phyloP scores from a whole-genome alignment of 176 grass and related monocot genomes.

The Phragmites australis region DNA sequence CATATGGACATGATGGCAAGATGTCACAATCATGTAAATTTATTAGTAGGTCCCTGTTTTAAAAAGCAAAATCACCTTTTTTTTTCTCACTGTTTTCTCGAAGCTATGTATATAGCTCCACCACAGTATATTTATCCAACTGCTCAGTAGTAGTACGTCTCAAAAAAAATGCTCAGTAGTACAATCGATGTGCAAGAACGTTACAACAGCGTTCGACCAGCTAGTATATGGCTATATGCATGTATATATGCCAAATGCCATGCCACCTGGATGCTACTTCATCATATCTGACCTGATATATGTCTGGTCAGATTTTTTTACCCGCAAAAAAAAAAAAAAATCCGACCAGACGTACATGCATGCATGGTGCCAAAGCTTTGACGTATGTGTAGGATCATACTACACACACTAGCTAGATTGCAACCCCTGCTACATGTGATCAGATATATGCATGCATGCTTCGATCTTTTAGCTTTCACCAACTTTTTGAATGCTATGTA shows the following conservation, averaged over 20 bases:
- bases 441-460: neutral
- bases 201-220: neutral
- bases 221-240: neutral
- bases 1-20: neutral
- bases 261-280: neutral
- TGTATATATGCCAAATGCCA: neutral
- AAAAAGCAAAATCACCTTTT: neutral
- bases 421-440: neutral
- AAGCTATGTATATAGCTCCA: neutral
- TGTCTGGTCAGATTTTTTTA: neutral
- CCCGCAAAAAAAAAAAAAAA: too few relatives aligned
- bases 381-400: neutral
- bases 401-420: neutral
- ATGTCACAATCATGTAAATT: neutral
- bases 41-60: neutral
- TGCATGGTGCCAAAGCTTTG: conserved; percentile 18
- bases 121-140: neutral
- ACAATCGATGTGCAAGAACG: neutral
- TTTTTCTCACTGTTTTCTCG: neutral
- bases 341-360: neutral
- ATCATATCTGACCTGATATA: neutral
- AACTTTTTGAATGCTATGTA: neutral
- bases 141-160: neutral
- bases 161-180: neutral
- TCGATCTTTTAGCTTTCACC: neutral